These are phyloP conservation scores for Bassia scoparia DNA, from an alignment of 148 eudicot species.

Conservation along the genomic window DNA sequence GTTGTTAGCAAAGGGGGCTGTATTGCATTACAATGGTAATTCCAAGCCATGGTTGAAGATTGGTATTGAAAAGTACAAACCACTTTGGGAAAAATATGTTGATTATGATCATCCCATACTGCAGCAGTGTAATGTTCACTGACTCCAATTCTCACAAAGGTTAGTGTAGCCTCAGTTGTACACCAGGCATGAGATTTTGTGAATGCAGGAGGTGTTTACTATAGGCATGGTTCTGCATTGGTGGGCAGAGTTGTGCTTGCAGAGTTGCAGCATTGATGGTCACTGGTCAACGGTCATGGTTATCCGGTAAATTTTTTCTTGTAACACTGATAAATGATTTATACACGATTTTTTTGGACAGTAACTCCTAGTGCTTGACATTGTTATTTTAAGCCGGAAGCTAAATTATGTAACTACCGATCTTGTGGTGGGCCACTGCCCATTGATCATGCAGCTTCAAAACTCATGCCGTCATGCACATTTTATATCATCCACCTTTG, in stretches of 20 bases:
- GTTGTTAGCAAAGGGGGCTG: constrained; percentile 67
- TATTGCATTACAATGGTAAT: constrained; percentile 76
- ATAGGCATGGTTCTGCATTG: constrained; percentile 9
- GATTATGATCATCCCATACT: constrained; percentile 59
- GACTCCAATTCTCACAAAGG: constrained; percentile 5
- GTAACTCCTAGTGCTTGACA: constrained; percentile 7
- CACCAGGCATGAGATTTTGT: constrained; percentile 14
- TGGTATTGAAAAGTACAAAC: constrained; percentile 76
- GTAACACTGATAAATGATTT: constrained; percentile 19
- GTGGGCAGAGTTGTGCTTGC: constrained; percentile 5
- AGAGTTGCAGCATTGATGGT: no score
- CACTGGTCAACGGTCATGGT: no score
- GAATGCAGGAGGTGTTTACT: constrained; percentile 20
- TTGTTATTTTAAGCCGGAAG: constrained; percentile 6
- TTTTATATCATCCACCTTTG: no score
- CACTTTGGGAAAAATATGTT: constrained; percentile 74
- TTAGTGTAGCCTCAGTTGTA: constrained; percentile 12
- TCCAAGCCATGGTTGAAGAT: constrained; percentile 91
- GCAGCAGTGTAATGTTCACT: constrained; percentile 83
- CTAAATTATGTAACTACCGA: constrained; percentile 11
- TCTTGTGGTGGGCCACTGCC: not conserved
- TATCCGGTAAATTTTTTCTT: constrained; percentile 12
- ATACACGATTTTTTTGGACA: constrained; percentile 24
- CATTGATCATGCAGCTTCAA: no score
- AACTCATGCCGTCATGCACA: no score